Evolutionary conservation across 1,284 basidiomycete genomes (phyloP).

Genomic region (Trichosporon inkin): DNA sequence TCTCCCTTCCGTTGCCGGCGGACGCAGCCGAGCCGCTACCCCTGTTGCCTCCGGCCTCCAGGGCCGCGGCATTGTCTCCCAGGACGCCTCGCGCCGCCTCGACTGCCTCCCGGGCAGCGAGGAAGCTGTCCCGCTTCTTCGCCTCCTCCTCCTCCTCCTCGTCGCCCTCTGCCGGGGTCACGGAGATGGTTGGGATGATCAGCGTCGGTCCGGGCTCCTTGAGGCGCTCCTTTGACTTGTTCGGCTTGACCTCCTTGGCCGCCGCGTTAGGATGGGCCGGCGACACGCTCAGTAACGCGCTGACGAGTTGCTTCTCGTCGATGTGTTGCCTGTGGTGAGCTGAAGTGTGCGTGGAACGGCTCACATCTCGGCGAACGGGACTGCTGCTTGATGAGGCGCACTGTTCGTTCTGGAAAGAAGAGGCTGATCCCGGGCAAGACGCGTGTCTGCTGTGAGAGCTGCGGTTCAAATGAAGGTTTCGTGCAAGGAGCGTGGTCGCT

Average conservation of each 20-base stretch:
- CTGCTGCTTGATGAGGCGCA: neutral
- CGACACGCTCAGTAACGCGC: neutral
- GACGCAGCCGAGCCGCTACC: neutral
- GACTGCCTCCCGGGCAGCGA: neutral
- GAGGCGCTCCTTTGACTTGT: neutral
- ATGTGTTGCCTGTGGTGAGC: slow-evolving; percentile 4
- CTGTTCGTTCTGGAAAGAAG: neutral
- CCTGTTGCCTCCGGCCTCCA: neutral
- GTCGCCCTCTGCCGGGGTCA: neutral
- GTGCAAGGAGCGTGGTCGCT: too few species aligned
- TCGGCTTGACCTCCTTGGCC: neutral
- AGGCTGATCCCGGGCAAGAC: neutral
- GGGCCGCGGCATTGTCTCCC: slow-evolving; percentile 8
- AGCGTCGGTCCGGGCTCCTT: slow-evolving; percentile 4
- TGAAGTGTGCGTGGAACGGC: neutral
- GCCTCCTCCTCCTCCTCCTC: neutral
- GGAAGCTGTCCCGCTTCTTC: neutral
- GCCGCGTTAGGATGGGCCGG: neutral
- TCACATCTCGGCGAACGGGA: neutral
- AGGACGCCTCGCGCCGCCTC: neutral
- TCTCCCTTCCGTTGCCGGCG: neutral
- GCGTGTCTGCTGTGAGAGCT: too few species aligned
- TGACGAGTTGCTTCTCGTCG: slow-evolving; percentile 5
- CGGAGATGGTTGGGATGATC: slow-evolving; percentile 4
- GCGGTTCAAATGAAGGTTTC: too few species aligned